Evolutionary conservation across 805 yeast species (phyloP).

Genomic region (Saccharomycopsis sp.): DNA sequence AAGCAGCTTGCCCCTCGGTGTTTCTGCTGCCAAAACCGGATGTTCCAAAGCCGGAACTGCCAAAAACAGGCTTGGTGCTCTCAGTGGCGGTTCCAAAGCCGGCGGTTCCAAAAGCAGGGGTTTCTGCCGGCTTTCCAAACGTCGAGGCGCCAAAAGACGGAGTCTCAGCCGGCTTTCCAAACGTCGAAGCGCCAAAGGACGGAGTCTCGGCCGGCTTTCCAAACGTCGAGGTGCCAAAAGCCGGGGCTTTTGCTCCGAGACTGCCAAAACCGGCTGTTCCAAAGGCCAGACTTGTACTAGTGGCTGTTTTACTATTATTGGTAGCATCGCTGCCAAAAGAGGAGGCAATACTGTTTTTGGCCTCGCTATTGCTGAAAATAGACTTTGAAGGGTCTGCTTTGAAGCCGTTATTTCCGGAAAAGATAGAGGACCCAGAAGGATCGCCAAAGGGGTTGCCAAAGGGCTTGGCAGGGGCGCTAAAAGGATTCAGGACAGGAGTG

Average conservation of each 20-base stretch:
- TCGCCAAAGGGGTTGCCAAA: background rate
- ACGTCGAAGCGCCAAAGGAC: conserved; percentile 3
- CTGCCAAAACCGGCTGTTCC: background rate
- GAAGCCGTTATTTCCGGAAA: background rate
- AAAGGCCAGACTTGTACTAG: background rate
- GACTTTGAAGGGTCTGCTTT: background rate
- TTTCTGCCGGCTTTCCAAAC: too few species aligned
- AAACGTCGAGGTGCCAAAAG: background rate
- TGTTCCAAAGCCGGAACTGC: conserved; percentile 8
- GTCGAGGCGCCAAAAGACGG: too few species aligned
- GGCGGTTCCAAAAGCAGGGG: too few species aligned
- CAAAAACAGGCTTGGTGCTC: too few species aligned
- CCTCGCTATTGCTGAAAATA: background rate
- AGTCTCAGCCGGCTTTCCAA: too few species aligned
- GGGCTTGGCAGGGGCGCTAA: background rate
- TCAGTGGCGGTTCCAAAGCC: too few species aligned
- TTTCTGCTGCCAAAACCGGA: conserved; percentile 4
- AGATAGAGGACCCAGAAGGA: background rate
- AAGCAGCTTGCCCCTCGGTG: background rate
- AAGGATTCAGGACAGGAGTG: background rate
- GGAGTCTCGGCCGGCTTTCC: conserved; percentile 1
- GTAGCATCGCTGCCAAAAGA: conserved; percentile 1
- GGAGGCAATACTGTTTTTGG: background rate
- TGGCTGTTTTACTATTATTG: background rate
- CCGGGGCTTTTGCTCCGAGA: background rate